A percentile compares a stretch with the other conserved stretches of the same genome.
These are phyloP conservation scores for Stephanodiscus triporus DNA, from an alignment of 108 stramenopile genomes.

Conservation along the genomic window DNA sequence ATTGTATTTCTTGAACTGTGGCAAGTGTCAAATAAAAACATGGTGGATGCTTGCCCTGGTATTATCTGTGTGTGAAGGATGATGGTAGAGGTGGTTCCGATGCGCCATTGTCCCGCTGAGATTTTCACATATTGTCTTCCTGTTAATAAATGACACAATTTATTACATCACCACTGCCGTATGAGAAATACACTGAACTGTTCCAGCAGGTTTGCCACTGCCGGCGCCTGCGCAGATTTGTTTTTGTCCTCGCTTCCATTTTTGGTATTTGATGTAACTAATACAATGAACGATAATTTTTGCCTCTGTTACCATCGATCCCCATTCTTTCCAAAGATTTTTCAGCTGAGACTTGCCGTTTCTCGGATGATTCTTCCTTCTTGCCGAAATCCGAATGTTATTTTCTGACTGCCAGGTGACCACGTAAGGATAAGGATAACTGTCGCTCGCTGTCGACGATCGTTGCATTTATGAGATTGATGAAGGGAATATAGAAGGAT, in stretches of 20 bases:
- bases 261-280: conserved; percentile 43
- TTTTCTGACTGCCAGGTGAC: conserved; percentile 63
- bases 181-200: conserved; percentile 28
- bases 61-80: conserved; percentile 43
- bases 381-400: conserved; percentile 56
- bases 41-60: conserved; percentile 50
- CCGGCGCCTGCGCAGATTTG: conserved; percentile 27
- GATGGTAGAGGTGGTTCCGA: conserved; percentile 43
- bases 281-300: conserved; percentile 45
- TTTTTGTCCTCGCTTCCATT: conserved; percentile 10
- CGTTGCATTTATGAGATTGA: not conserved
- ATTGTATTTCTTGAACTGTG: conserved; percentile 55
- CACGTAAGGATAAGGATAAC: conserved; percentile 50
- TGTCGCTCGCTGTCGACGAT: conserved; percentile 11
- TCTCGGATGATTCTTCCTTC: conserved; percentile 23
- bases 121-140: conserved; percentile 60
- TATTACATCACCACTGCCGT: not conserved
- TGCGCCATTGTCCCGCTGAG: conserved; percentile 65
- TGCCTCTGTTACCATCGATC: conserved; percentile 54
- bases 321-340: conserved; percentile 45
- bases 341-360: conserved; percentile 22
- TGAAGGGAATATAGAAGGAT: not conserved
- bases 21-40: conserved; percentile 59
- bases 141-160: conserved; percentile 51
- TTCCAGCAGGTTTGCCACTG: conserved; percentile 38